Percentiles rank a stretch among this genome's conserved stretches.
These are phyloP conservation scores for Cercospora zeae-maydis DNA, from an alignment of 2,329 filamentous ascomycete genomes.

Conservation along the genomic window DNA sequence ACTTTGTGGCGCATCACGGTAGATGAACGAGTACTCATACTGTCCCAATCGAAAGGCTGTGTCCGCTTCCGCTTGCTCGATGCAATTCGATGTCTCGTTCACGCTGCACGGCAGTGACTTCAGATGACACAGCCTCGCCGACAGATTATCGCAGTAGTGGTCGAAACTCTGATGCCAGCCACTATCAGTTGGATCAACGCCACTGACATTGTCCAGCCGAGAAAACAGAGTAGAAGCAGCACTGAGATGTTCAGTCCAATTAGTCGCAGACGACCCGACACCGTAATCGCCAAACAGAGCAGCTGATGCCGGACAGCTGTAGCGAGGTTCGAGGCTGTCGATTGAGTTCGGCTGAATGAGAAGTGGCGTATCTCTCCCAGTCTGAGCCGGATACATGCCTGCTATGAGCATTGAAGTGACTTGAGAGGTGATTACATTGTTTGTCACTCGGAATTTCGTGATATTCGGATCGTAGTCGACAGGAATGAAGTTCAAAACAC, in stretches of 20 bases:
- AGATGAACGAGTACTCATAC: constrained; percentile 77
- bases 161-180: constrained; percentile 71
- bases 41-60: constrained; percentile 71
- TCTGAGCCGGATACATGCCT: constrained; percentile 59
- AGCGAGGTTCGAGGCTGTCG: constrained; percentile 72
- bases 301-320: constrained; percentile 58
- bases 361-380: constrained; percentile 36
- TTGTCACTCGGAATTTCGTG: constrained; percentile 69
- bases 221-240: constrained; percentile 54
- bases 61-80: constrained; percentile 61
- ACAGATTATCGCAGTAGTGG: constrained; percentile 83
- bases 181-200: constrained; percentile 53
- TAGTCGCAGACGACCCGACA: constrained; percentile 43
- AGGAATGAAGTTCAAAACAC: constrained; percentile 65
- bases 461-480: constrained; percentile 42
- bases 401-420: constrained; percentile 71
- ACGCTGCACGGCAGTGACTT: constrained; percentile 67
- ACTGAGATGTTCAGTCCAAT: constrained; percentile 64
- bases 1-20: constrained; percentile 62
- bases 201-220: constrained; percentile 64
- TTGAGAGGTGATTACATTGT: constrained; percentile 78
- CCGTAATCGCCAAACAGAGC: constrained; percentile 46
- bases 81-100: constrained; percentile 53
- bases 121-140: constrained; percentile 70
- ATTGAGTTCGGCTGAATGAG: constrained; percentile 53